Evolutionary conservation across 2,329 filamentous ascomycete species (phyloP), one percentile per base, ranked within the genome.

Genomic region (Byssoonygena ceratinophila): DNA sequence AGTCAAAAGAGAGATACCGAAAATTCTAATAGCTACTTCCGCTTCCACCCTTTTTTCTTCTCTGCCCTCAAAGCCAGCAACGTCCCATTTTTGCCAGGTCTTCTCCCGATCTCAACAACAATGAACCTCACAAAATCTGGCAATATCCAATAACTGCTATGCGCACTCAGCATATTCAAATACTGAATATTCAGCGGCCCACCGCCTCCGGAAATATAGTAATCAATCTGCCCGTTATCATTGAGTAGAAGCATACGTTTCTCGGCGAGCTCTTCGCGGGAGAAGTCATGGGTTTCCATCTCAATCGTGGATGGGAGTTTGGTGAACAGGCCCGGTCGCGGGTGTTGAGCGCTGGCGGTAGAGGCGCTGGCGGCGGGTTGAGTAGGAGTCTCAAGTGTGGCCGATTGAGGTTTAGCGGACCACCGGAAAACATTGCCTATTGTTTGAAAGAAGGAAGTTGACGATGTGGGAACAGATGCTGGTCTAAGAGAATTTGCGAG

Each of bases 161-260:
- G 92, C 7, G 92, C 92, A 53, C 88, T 87, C 51, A 98, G 72
- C 92, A 98, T 98, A 59, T 94, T 96, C 32, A 97, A 70, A 65
- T 98, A 98, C 69, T 97, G 90, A 22, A 96, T 89, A 68, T 95
- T 92, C 32, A 98, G 73, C 3, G 90, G 84, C 0, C 92, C 92
- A 1, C 87, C 85, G 0, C 88, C 86, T 6, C 87, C 89, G 46
- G 82, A 82, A 46, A 98, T 72, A 61, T 84, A 94, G 68, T 82
- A 98, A 66, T 98, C 92, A 37, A 98, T 83, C 69, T 98, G 92
- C 0, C 90, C 91, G 59, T 97, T 97, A 61, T 98, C 92, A 60
- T 98, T 98, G 3, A 98, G 78, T 6, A 95, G 68, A 56, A 82
- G 84, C 58, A 90, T 89, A 60, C 91, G 84, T 65, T 84, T 88